Evolutionary conservation across 2,329 filamentous ascomycete species (phyloP).

Genomic region (Capronia epimyces): DNA sequence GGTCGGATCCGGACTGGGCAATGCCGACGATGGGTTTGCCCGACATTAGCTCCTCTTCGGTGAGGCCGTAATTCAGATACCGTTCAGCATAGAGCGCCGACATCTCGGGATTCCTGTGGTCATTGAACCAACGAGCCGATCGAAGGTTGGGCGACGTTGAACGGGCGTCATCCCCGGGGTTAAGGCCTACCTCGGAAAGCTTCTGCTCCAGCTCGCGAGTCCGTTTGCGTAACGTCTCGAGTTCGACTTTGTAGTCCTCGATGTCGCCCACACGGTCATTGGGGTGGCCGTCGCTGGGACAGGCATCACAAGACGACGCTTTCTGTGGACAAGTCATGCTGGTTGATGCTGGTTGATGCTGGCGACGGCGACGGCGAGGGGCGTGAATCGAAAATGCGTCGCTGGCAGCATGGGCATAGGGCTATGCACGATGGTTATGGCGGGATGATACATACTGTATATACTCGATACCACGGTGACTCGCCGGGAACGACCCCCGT

Average conservation of each 20-base stretch:
- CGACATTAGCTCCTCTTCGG: conserved; percentile 46
- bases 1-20: conserved; percentile 48
- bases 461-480: no score
- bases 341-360: background rate
- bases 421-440: no score
- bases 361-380: no score
- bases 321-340: conserved; percentile 6
- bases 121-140: conserved; percentile 44
- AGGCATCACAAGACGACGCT: conserved; percentile 6
- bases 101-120: conserved; percentile 41
- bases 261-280: conserved; percentile 28
- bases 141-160: conserved; percentile 33
- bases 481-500: no score
- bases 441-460: no score
- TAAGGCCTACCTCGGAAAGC: conserved; percentile 31
- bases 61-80: conserved; percentile 49
- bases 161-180: conserved; percentile 10
- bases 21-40: conserved; percentile 50
- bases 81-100: conserved; percentile 48
- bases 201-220: conserved; percentile 37
- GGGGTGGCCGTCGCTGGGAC: conserved; percentile 11
- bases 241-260: conserved; percentile 40
- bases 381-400: no score
- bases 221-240: conserved; percentile 36
- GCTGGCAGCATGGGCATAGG: no score